Conservation (phyloP, 176 grass and related monocot species). For the Thalia dealbata region DNA sequence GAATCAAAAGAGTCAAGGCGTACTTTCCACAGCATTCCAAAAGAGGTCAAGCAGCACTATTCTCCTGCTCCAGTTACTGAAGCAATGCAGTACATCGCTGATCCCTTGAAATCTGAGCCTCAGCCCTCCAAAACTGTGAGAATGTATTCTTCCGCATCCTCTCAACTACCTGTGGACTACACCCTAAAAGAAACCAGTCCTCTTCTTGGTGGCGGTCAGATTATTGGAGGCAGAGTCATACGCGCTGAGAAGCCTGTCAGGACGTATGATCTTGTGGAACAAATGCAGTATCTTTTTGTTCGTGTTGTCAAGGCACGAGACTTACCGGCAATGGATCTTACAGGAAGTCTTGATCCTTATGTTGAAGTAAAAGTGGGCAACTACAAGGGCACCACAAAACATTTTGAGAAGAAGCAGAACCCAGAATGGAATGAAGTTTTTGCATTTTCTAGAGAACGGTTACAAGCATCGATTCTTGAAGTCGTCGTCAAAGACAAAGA, state of each 20-base stretch:
- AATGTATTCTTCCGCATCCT: conserved; percentile 15
- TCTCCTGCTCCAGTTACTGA: background rate
- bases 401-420: conserved; percentile 39
- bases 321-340: conserved; percentile 17
- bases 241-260: conserved; percentile 1
- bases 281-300: conserved; percentile 33
- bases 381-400: conserved; percentile 38
- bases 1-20: background rate
- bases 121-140: conserved; percentile 8
- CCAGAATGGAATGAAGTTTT: conserved; percentile 71
- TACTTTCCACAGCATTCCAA: conserved; percentile 14
- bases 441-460: conserved; percentile 47
- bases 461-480: conserved; percentile 27
- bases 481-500: conserved; percentile 33
- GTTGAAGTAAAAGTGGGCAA: conserved; percentile 32
- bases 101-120: conserved; percentile 20
- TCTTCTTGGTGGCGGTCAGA: conserved; percentile 23
- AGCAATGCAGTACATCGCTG: background rate
- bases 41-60: background rate
- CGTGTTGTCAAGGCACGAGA: conserved; percentile 38
- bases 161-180: conserved; percentile 23
- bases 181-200: conserved; percentile 37
- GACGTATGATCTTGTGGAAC: conserved; percentile 37
- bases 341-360: conserved; percentile 31
- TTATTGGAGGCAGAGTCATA: conserved; percentile 18